These are phyloP conservation scores for Pisolithus microcarpus DNA, from an alignment of 768 basidiomycete genomes.

Conservation along the genomic window DNA sequence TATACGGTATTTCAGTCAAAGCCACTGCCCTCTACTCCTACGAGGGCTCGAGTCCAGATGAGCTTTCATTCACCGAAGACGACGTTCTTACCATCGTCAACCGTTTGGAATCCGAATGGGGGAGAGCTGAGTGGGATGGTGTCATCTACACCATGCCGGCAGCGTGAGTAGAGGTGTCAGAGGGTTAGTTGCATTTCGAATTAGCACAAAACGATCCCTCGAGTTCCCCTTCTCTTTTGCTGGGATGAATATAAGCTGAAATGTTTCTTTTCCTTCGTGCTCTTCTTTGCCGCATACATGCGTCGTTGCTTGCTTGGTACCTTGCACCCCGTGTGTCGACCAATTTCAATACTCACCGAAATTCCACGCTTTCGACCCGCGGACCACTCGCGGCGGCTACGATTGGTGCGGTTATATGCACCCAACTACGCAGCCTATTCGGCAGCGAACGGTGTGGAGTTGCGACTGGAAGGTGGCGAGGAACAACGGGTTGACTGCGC, in stretches of 20 bases:
- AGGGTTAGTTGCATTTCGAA: conserved; percentile 78
- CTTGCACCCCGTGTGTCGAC: background rate
- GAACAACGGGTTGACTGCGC: background rate
- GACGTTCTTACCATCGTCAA: conserved; percentile 77
- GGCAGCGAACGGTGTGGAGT: background rate
- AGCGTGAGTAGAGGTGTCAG: conserved; percentile 74
- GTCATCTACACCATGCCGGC: conserved; percentile 87
- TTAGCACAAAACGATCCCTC: conserved; percentile 29
- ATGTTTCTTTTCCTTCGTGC: conserved; percentile 46
- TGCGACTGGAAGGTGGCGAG: background rate
- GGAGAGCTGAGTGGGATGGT: conserved; percentile 88
- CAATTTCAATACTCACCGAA: conserved; percentile 9
- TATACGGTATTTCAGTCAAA: conserved; percentile 35
- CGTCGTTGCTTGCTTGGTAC: conserved; percentile 1
- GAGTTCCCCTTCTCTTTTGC: conserved; percentile 40
- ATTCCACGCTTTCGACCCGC: conserved; percentile 4
- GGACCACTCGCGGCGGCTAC: conserved; percentile 1
- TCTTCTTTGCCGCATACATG: conserved; percentile 25
- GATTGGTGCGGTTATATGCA: conserved; percentile 2
- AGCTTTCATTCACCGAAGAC: conserved; percentile 80
- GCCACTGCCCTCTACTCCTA: conserved; percentile 83
- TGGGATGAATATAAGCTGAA: conserved; percentile 71
- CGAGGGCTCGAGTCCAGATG: conserved; percentile 60
- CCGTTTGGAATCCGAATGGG: conserved; percentile 82
- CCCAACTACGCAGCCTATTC: conserved; percentile 2